Conservation (phyloP, 1,139 yeast genomes). For the Taphrina confusa region DNA sequence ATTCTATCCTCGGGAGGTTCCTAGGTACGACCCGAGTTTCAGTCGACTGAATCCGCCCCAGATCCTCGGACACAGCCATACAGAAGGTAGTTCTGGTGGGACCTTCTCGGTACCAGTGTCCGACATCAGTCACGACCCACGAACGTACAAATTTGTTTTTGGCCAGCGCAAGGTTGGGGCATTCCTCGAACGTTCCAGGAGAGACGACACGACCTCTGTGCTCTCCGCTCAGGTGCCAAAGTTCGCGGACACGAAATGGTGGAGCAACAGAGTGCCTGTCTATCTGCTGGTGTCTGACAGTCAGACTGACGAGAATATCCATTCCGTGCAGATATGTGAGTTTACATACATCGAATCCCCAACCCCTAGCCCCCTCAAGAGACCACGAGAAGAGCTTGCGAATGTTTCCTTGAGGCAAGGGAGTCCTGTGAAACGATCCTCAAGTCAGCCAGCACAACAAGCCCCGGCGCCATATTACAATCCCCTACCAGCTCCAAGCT, state of each 20-base stretch:
- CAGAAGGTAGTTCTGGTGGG: constrained; percentile 24
- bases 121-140: constrained; percentile 20
- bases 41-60: constrained; percentile 11
- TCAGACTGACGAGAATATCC: constrained; percentile 24
- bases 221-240: constrained; percentile 20
- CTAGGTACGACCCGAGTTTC: constrained; percentile 27
- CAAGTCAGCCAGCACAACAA: constrained; percentile 3
- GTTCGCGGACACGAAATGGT: constrained; percentile 23
- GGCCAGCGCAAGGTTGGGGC: constrained; percentile 21
- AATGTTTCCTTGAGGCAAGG: not conserved
- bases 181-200: constrained; percentile 18
- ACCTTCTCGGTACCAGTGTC: constrained; percentile 16
- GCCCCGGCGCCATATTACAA: constrained; percentile 9
- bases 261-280: constrained; percentile 27
- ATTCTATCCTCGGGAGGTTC: constrained; percentile 23
- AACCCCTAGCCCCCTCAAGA: constrained; percentile 1
- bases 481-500: not conserved
- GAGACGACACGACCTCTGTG: constrained; percentile 1
- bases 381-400: constrained; percentile 20
- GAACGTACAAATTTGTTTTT: constrained; percentile 21
- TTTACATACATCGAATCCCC: constrained; percentile 25
- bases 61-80: constrained; percentile 12
- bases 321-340: constrained; percentile 19
- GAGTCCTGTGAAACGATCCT: constrained; percentile 8
- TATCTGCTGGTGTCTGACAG: constrained; percentile 17